Evolutionary conservation across 805 yeast genomes (phyloP), one percentile per base, ranked within the genome.

Genomic region (Yarrowia porcina): DNA sequence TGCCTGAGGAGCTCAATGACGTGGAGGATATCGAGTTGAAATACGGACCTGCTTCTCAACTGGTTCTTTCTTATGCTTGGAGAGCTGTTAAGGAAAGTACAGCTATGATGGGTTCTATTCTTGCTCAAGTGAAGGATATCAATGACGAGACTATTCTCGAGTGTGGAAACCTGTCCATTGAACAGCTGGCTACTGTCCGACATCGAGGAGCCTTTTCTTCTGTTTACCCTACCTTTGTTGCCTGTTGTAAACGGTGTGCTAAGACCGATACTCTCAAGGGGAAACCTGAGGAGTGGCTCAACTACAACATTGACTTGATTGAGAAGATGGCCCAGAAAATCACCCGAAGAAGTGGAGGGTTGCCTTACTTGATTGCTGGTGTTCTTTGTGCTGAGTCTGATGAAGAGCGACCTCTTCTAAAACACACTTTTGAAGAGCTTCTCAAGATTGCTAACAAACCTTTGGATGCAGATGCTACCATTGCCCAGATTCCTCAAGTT

Each of bases 201-300:
- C 98, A 94, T 68, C 81, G 96, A 65, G 98, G 98, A 32, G 97
- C 97, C 0, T 89, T 93, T 66, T 86, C 96, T 10, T 85, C 97
- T 0, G 87, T 92, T 0, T 86, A 89, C 66, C 97, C 97, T 5
- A 82, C 94, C 0, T 90, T 88, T 68, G 79, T 85, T 13, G 79
- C 84, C 7, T 81, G 86, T 63, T 89, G 97, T 67, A 66, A 74
- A 13, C 73, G 83, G n/a, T 85, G 93, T 71, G 72, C 74, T 41
- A 39, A 64, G 10, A 20, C 65, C 2, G 66, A 70, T n/a, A 65
- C 69, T 15, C 67, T 79, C 6, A 72, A 77, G 15, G 67, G 67
- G 0, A 76, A 75, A 41, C 85, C 92, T 5, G 69, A 70, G 11
- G 63, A 66, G 13, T 90, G 96, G 96, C 73, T 91, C 2, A 70